These are phyloP conservation scores for Apiospora marii DNA, from an alignment of 2,329 filamentous ascomycete species.

Conservation along the genomic window DNA sequence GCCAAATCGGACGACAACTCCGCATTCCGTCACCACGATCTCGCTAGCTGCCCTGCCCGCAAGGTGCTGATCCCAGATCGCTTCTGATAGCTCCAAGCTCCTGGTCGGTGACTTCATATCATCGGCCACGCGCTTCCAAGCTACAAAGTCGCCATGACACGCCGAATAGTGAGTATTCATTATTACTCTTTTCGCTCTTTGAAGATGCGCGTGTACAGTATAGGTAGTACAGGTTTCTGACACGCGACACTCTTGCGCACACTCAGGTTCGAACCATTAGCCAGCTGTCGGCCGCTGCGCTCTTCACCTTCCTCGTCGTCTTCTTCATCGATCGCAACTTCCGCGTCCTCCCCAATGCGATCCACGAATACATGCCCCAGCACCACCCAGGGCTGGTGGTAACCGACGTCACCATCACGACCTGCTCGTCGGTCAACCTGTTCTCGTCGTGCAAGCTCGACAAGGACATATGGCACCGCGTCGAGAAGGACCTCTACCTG, in stretches of 20 bases:
- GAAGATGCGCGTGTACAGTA: background rate
- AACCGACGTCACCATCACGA: constrained; percentile 82
- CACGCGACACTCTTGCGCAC: constrained; percentile 2
- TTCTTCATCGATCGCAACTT: constrained; percentile 90
- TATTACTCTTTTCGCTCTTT: background rate
- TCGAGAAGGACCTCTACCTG: constrained; percentile 91
- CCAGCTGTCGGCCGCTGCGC: constrained; percentile 74
- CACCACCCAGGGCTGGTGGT: constrained; percentile 86
- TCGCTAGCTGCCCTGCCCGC: constrained; percentile 20
- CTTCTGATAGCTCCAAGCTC: constrained; percentile 3
- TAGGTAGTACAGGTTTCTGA: constrained; percentile 28
- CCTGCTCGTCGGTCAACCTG: constrained; percentile 77
- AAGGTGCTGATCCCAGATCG: constrained; percentile 14
- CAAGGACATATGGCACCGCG: constrained; percentile 74
- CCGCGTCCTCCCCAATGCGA: constrained; percentile 81
- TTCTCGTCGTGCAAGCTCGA: constrained; percentile 82
- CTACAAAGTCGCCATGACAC: constrained; percentile 41
- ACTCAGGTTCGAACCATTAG: constrained; percentile 72
- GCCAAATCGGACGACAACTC: constrained; percentile 27
- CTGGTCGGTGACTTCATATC: constrained; percentile 11
- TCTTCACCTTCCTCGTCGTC: constrained; percentile 73
- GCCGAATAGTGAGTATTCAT: constrained; percentile 41
- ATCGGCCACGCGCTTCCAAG: constrained; percentile 19
- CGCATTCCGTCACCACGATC: constrained; percentile 21
- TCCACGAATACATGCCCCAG: constrained; percentile 86